A percentile compares a stretch with the other conserved stretches of the same genome.
Conservation (phyloP, 73 alveolate species). For the Paramecium tetraurelia region DNA sequence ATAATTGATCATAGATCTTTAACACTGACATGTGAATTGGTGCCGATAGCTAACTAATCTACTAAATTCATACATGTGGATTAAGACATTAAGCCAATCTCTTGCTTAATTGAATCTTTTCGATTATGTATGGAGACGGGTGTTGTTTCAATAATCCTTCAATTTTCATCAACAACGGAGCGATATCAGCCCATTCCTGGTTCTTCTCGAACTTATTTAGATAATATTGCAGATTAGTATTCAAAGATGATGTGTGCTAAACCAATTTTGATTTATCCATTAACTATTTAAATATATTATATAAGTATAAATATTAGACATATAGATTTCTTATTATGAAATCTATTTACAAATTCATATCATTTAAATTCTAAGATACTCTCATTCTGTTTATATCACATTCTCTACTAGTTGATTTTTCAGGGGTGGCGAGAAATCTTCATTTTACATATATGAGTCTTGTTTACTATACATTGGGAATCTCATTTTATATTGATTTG, state of each 20-base stretch:
- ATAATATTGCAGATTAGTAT: constrained; percentile 33
- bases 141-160: constrained; percentile 53
- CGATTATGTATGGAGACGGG: constrained; percentile 59
- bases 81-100: constrained; percentile 64
- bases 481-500: constrained; percentile 48
- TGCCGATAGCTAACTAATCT: constrained; percentile 13
- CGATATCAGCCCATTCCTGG: constrained; percentile 62
- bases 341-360: neutral
- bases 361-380: constrained; percentile 21
- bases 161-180: constrained; percentile 48
- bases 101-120: constrained; percentile 49
- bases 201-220: constrained; percentile 58
- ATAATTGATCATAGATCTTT: constrained; percentile 50
- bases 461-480: constrained; percentile 55
- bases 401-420: constrained; percentile 66
- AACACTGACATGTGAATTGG: constrained; percentile 48
- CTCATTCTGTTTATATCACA: constrained; percentile 70
- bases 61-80: constrained; percentile 38
- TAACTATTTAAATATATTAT: neutral
- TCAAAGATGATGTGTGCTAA: neutral
- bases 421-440: constrained; percentile 69
- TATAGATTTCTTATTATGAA: neutral
- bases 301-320: neutral
- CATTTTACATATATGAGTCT: constrained; percentile 60
- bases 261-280: constrained; percentile 47